phyloP scores from a whole-genome alignment of 2,329 filamentous ascomycete species.

The Whalleya microplaca region DNA sequence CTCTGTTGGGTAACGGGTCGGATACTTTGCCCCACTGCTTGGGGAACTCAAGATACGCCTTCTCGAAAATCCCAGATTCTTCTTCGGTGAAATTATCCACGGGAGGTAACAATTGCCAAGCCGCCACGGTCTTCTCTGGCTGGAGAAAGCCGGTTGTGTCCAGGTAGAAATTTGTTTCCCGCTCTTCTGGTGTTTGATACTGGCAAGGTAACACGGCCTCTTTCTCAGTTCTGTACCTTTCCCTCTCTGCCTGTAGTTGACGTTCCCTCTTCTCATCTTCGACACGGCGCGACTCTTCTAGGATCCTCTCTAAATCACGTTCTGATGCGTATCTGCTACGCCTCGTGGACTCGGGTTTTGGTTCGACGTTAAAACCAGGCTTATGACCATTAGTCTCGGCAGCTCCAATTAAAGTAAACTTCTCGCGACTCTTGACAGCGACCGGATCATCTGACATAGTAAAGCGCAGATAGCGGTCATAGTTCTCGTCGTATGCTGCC shows the following conservation, averaged over 20 bases:
- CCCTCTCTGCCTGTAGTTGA: slow-evolving; percentile 65
- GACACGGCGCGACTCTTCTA: slow-evolving; percentile 72
- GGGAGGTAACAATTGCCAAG: slow-evolving; percentile 74
- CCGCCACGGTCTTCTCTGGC: slow-evolving; percentile 67
- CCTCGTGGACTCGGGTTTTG: slow-evolving; percentile 55
- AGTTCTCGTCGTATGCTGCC: slow-evolving; percentile 50
- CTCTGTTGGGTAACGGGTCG: slow-evolving; percentile 66
- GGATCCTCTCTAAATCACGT: slow-evolving; percentile 71
- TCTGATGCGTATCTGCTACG: slow-evolving; percentile 69
- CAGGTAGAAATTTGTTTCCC: slow-evolving; percentile 60
- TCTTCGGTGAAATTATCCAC: slow-evolving; percentile 75
- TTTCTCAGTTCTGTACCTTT: slow-evolving; percentile 72
- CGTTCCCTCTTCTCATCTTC: slow-evolving; percentile 73
- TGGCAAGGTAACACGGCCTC: slow-evolving; percentile 76
- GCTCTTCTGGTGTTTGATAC: slow-evolving; percentile 65
- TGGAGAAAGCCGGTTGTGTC: slow-evolving; percentile 69
- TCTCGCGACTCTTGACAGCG: slow-evolving; percentile 59
- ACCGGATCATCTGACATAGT: slow-evolving; percentile 59
- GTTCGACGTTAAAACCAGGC: slow-evolving; percentile 51
- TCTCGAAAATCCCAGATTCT: slow-evolving; percentile 73
- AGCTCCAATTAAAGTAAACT: slow-evolving; percentile 49
- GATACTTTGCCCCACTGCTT: slow-evolving; percentile 85
- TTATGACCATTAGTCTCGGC: slow-evolving; percentile 40
- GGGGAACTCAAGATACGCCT: slow-evolving; percentile 72
- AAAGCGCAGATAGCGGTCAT: slow-evolving; percentile 57